Conservation (phyloP, 1,139 yeast species). For the Sugiyamaella grinbergsii region DNA sequence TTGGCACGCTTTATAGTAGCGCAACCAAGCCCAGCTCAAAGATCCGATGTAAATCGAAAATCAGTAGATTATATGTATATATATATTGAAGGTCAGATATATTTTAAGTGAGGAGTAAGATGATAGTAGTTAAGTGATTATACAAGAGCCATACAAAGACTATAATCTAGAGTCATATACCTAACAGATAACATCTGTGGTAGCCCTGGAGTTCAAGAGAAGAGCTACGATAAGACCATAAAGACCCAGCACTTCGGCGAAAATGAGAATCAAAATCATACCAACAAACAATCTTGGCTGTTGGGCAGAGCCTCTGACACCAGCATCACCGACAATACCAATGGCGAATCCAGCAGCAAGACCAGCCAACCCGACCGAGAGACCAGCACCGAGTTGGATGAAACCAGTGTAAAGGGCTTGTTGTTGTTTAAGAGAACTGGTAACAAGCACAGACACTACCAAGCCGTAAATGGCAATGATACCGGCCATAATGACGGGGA, state of each 20-base stretch:
- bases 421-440: conserved; percentile 83
- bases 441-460: conserved; percentile 93
- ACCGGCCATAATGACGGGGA: conserved; percentile 99
- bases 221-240: conserved; percentile 99
- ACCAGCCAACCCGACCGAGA: conserved; percentile 96
- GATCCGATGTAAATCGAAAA: neutral
- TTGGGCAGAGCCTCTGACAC: conserved; percentile 65
- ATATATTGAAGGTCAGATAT: neutral
- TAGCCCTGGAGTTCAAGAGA: conserved; percentile 95
- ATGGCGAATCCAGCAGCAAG: conserved; percentile 98
- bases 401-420: conserved; percentile 97
- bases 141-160: neutral
- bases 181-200: conserved; percentile 84
- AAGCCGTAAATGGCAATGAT: conserved; percentile 98
- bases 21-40: neutral
- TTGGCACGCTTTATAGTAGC: too few relatives aligned
- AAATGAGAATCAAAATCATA: conserved; percentile 71
- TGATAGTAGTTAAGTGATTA: neutral
- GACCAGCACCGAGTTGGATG: conserved; percentile 97
- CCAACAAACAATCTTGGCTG: conserved; percentile 90
- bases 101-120: neutral
- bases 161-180: conserved; percentile 3
- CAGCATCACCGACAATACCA: conserved; percentile 98
- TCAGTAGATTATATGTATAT: neutral
- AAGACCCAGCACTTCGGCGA: conserved; percentile 96